Percentiles rank a stretch among this genome's conserved stretches.
These are phyloP conservation scores for Aspergillus felis DNA, from an alignment of 2,329 filamentous ascomycete species.

Conservation along the genomic window DNA sequence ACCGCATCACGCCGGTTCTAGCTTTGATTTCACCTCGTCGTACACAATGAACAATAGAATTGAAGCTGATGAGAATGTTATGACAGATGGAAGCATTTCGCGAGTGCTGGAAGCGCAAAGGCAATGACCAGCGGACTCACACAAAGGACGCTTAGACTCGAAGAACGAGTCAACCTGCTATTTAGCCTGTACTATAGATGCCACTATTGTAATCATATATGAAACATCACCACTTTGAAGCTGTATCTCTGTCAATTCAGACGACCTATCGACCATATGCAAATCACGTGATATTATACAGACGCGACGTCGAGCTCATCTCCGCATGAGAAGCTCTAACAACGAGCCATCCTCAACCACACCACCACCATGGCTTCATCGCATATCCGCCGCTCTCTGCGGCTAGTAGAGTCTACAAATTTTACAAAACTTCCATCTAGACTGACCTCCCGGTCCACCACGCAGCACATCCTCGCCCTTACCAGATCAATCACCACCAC, in stretches of 20 bases:
- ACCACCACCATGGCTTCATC: conserved; percentile 19
- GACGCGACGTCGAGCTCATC: not conserved
- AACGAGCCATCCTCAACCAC: not conserved
- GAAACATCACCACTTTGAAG: not conserved
- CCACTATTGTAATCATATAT: not conserved
- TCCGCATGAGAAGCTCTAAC: conserved; percentile 1
- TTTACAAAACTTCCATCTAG: not conserved
- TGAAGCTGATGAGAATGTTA: not conserved
- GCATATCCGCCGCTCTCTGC: conserved; percentile 17
- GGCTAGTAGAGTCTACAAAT: conserved; percentile 11
- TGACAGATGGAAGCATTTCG: conserved; percentile 82
- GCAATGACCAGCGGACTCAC: conserved; percentile 78
- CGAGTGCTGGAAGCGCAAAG: conserved; percentile 85
- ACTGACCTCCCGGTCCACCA: not conserved
- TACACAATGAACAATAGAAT: too few relatives aligned
- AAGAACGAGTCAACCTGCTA: not conserved
- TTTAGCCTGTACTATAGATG: not conserved
- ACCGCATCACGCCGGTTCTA: not conserved
- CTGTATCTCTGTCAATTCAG: not conserved
- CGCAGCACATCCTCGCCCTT: conserved; percentile 1
- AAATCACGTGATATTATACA: conserved; percentile 24
- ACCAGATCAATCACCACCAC: conserved; percentile 9
- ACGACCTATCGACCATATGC: not conserved
- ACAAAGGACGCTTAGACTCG: conserved; percentile 60
- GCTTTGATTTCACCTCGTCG: too few relatives aligned